phyloP scores from a whole-genome alignment of 148 eudicot species.

The Persicaria maculosa region DNA sequence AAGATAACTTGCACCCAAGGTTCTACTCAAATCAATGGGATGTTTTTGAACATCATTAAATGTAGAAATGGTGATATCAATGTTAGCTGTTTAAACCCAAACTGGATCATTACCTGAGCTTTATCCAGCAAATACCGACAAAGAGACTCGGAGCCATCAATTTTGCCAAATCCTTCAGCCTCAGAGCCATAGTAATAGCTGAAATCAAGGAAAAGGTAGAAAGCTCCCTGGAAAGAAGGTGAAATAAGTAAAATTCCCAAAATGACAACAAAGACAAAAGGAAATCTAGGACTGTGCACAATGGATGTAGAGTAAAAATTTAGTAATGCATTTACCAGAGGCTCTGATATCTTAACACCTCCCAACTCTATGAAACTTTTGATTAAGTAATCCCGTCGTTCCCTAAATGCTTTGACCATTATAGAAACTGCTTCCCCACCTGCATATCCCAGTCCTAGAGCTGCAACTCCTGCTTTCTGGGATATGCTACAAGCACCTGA shows the following conservation, averaged over 20 bases:
- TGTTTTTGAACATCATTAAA: too few relatives aligned
- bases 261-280: not conserved
- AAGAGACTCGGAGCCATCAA: constrained; percentile 73
- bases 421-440: constrained; percentile 79
- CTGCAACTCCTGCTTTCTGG: constrained; percentile 91
- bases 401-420: constrained; percentile 88
- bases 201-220: constrained; percentile 87
- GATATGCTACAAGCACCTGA: constrained; percentile 90
- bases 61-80: not conserved
- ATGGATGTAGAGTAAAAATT: not conserved
- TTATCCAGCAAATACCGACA: constrained; percentile 86
- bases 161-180: constrained; percentile 73
- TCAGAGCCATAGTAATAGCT: constrained; percentile 70
- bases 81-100: not conserved
- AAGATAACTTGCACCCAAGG: too few relatives aligned
- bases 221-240: constrained; percentile 73
- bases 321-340: constrained; percentile 40
- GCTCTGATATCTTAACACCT: constrained; percentile 87
- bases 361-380: constrained; percentile 60
- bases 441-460: constrained; percentile 84
- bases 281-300: not conserved
- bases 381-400: constrained; percentile 79
- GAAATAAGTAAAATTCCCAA: not conserved
- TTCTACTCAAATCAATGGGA: too few relatives aligned
- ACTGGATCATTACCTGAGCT: constrained; percentile 51